Evolutionary conservation across 768 basidiomycete genomes (phyloP).

Genomic region (Amanita polypyramis): DNA sequence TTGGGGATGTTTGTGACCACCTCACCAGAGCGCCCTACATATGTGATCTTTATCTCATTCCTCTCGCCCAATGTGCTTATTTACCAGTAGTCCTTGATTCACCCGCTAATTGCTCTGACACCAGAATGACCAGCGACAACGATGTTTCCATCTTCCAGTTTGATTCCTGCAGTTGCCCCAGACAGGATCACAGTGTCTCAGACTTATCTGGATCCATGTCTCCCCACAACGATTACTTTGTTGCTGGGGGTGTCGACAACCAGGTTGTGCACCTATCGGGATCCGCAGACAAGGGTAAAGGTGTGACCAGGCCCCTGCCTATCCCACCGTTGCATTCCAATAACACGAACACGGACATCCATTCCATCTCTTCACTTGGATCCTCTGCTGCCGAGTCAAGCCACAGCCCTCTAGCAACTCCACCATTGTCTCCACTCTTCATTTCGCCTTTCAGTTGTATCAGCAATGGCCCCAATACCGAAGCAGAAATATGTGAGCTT

Average conservation of each 20-base stretch:
- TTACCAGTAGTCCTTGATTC: not conserved
- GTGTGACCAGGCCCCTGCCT: constrained; percentile 39
- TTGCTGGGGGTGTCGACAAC: constrained; percentile 19
- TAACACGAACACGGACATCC: not conserved
- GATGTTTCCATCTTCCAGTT: constrained; percentile 40
- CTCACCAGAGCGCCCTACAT: not conserved
- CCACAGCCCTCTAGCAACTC: constrained; percentile 11
- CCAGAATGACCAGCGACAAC: constrained; percentile 26
- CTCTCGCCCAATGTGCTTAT: constrained; percentile 11
- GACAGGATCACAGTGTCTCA: constrained; percentile 10
- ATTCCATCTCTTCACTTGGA: not conserved
- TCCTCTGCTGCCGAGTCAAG: constrained; percentile 9
- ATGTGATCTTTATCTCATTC: constrained; percentile 9
- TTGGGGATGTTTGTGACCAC: constrained; percentile 5
- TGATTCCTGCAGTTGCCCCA: constrained; percentile 30
- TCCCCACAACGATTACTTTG: constrained; percentile 20
- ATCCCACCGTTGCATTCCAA: constrained; percentile 17
- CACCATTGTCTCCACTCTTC: constrained; percentile 14
- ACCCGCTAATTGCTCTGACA: constrained; percentile 6
- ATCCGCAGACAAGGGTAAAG: constrained; percentile 42
- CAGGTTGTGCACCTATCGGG: constrained; percentile 7
- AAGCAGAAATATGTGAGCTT: not conserved
- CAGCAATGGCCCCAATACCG: not conserved
- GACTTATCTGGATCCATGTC: constrained; percentile 14
- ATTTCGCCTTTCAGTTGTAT: constrained; percentile 13